These are phyloP conservation scores for Aspergillus sp. DNA, from an alignment of 2,329 filamentous ascomycete species.

Conservation along the genomic window DNA sequence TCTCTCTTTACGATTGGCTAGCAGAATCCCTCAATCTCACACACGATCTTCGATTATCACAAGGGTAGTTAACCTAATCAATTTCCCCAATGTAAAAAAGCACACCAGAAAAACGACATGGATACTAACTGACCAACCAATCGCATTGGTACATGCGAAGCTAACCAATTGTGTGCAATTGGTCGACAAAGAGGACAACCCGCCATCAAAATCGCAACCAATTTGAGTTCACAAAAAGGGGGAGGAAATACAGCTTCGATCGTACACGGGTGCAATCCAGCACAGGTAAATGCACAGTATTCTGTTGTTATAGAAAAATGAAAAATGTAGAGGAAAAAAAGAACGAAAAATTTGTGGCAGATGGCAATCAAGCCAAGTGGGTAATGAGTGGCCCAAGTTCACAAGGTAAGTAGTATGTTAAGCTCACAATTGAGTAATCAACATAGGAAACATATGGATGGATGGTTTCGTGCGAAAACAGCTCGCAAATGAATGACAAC, in stretches of 20 bases:
- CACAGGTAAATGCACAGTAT: not conserved
- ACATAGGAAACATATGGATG: conserved; percentile 26
- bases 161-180: too few species aligned
- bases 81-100: conserved; percentile 9
- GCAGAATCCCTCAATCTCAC: not conserved
- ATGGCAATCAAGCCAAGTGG: conserved; percentile 13
- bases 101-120: not conserved
- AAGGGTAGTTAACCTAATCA: conserved; percentile 9
- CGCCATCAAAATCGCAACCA: not conserved
- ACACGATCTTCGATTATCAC: conserved; percentile 14
- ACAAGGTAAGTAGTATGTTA: conserved; percentile 10
- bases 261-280: not conserved
- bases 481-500: conserved; percentile 20
- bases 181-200: not conserved
- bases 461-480: conserved; percentile 19
- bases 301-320: not conserved
- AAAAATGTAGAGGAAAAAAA: conserved; percentile 7
- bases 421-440: conserved; percentile 18
- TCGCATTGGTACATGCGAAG: not conserved
- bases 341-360: not conserved
- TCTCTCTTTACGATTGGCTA: not conserved
- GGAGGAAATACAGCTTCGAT: conserved; percentile 17
- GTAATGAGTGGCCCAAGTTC: conserved; percentile 20
- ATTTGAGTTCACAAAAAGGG: not conserved
- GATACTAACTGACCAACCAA: not conserved